These are phyloP conservation scores for Simplicillium aogashimaense DNA, from an alignment of 2,329 filamentous ascomycete species.

Conservation along the genomic window DNA sequence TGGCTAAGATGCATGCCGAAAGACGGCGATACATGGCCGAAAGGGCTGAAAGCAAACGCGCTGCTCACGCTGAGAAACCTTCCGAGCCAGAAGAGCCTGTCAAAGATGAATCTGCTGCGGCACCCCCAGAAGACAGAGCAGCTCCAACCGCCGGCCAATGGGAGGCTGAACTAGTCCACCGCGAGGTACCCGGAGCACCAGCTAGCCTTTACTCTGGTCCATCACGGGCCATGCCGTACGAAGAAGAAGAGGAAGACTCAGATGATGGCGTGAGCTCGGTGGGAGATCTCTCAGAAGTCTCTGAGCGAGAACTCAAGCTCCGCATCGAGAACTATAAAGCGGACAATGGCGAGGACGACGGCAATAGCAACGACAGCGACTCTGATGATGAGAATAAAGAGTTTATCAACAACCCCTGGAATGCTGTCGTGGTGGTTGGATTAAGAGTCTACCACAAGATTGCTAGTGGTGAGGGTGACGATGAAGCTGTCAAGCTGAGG, in stretches of 20 bases:
- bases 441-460: conserved; percentile 50
- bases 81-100: conserved; percentile 13
- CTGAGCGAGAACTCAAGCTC: no score
- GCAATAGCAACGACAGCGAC: background rate
- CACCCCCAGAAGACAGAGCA: no score
- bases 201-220: no score
- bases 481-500: conserved; percentile 22
- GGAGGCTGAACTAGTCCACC: no score
- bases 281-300: no score
- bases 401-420: conserved; percentile 49
- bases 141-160: no score
- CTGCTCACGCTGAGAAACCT: conserved; percentile 11
- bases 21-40: conserved; percentile 7
- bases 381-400: conserved; percentile 18
- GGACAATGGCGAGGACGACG: background rate
- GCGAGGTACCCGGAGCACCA: no score
- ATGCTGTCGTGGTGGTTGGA: conserved; percentile 52
- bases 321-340: conserved; percentile 6
- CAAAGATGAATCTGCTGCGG: no score
- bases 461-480: conserved; percentile 16
- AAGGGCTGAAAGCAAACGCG: conserved; percentile 13
- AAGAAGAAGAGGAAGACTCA: no score
- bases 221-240: no score
- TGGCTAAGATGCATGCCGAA: conserved; percentile 14
- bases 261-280: no score